phyloP scores from a whole-genome alignment of 2,329 filamentous ascomycete genomes.

The Macroventuria anomochaeta region DNA sequence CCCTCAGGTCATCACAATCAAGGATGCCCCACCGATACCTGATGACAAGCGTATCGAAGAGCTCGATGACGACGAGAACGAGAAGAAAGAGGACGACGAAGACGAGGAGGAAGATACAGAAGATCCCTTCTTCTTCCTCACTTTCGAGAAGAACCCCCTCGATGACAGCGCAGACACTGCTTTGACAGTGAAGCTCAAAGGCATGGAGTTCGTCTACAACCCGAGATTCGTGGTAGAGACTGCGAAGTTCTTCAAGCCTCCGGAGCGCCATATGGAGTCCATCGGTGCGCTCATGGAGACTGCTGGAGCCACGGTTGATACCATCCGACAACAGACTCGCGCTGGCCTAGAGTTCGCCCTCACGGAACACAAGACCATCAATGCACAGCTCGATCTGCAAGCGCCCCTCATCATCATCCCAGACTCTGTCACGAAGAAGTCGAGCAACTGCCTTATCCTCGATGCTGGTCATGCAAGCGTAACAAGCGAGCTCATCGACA shows the following conservation, averaged over 20 bases:
- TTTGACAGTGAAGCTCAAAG: constrained; percentile 88
- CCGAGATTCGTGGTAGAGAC: constrained; percentile 90
- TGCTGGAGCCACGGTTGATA: constrained; percentile 93
- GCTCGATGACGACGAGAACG: constrained; percentile 56
- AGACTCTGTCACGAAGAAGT: constrained; percentile 82
- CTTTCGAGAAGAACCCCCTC: constrained; percentile 93
- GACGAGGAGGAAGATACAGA: constrained; percentile 57
- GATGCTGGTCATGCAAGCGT: constrained; percentile 97
- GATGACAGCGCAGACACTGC: constrained; percentile 92
- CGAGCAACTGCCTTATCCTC: constrained; percentile 86
- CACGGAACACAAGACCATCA: constrained; percentile 97
- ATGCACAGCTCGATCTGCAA: constrained; percentile 93
- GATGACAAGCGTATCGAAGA: constrained; percentile 59
- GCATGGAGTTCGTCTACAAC: constrained; percentile 97
- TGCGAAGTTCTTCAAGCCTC: constrained; percentile 93
- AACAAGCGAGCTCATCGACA: constrained; percentile 90
- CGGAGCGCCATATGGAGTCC: constrained; percentile 97
- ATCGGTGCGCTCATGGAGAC: constrained; percentile 95
- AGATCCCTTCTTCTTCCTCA: constrained; percentile 89
- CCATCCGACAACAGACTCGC: constrained; percentile 90
- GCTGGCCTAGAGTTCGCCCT: constrained; percentile 95
- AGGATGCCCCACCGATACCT: constrained; percentile 73
- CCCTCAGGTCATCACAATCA: constrained; percentile 94
- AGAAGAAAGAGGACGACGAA: constrained; percentile 53
- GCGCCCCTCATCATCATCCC: constrained; percentile 96